Evolutionary conservation across 2,329 filamentous ascomycete genomes (phyloP).

Genomic region (Fusarium sacchari): DNA sequence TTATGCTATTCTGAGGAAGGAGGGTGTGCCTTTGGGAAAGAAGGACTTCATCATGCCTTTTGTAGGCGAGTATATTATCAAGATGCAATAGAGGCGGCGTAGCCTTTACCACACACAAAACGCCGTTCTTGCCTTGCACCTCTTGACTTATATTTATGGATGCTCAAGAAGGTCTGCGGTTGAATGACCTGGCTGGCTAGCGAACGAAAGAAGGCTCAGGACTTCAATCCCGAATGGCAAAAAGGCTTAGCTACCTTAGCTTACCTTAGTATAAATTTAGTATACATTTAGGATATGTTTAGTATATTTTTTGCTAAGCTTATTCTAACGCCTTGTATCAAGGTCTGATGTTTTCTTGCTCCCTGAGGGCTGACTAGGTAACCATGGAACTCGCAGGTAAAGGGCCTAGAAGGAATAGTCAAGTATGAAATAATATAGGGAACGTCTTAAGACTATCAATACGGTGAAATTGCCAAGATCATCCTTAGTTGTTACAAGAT

Average conservation of each 20-base stretch:
- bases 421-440: background rate
- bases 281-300: background rate
- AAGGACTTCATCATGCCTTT: constrained; percentile 56
- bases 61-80: constrained; percentile 34
- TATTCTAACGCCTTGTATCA: background rate
- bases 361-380: background rate
- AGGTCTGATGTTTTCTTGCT: background rate
- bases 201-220: background rate
- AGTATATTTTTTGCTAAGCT: background rate
- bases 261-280: background rate
- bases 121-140: background rate
- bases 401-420: background rate
- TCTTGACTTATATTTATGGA: background rate
- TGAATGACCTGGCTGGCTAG: background rate
- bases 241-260: background rate
- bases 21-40: constrained; percentile 70
- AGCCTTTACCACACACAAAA: background rate
- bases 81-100: constrained; percentile 6
- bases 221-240: background rate
- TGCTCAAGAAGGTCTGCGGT: background rate
- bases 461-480: background rate
- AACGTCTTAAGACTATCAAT: background rate
- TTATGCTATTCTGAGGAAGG: constrained; percentile 67
- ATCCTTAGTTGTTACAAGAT: background rate
- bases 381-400: background rate